A percentile compares a stretch with the other conserved stretches of the same genome.
These are phyloP conservation scores for Tephrocybe rancida DNA, from an alignment of 768 basidiomycete genomes.

Conservation along the genomic window DNA sequence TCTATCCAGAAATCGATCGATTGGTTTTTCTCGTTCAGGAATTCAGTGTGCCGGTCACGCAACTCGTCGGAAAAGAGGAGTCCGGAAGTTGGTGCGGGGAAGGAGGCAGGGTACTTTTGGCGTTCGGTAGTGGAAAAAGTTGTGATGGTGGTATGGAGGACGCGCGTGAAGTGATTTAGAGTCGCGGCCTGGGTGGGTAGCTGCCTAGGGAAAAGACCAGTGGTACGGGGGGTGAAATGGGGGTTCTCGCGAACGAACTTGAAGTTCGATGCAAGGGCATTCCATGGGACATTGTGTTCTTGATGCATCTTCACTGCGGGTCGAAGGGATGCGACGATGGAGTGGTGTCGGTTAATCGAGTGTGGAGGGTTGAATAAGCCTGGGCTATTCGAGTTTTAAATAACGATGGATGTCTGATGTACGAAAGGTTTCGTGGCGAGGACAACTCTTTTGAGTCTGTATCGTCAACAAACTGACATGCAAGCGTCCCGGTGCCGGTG, in stretches of 20 bases:
- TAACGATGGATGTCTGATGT: no score
- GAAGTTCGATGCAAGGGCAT: conserved; percentile 24
- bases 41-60: neutral
- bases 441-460: no score
- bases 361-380: no score
- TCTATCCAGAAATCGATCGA: neutral
- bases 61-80: conserved; percentile 1
- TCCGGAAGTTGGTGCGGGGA: neutral
- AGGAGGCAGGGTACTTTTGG: conserved; percentile 2
- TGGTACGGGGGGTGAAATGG: conserved; percentile 1
- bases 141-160: conserved; percentile 1
- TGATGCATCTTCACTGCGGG: conserved; percentile 47
- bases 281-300: conserved; percentile 42
- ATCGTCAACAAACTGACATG: no score
- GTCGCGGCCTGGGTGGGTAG: conserved; percentile 2
- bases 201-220: conserved; percentile 1
- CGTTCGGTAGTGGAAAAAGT: conserved; percentile 13
- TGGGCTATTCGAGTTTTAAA: no score
- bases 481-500: no score
- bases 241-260: conserved; percentile 7
- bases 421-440: no score
- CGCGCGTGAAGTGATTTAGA: conserved; percentile 7
- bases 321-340: no score
- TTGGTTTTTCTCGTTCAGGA: neutral
- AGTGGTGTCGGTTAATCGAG: no score